Conservation (phyloP, 257 asterid genomes). For the Gardenia jasminoides region DNA sequence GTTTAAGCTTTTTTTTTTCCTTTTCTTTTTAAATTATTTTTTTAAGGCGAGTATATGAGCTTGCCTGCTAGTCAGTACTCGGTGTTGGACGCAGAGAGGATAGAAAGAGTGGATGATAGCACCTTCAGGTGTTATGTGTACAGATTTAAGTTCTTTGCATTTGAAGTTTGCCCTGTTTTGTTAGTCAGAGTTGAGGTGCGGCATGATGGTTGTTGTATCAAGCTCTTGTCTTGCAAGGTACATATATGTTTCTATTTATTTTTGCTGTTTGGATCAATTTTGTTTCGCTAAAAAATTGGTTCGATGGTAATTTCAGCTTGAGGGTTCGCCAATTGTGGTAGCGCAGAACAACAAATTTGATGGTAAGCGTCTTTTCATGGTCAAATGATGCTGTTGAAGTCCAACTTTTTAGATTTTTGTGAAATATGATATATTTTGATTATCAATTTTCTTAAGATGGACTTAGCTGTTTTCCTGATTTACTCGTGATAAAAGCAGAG, state of each 20-base stretch:
- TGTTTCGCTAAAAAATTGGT: constrained; percentile 2
- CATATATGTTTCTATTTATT: not conserved
- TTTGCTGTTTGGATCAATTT: not conserved
- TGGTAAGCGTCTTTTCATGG: constrained; percentile 41
- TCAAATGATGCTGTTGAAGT: not conserved
- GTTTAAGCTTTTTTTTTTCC: not conserved
- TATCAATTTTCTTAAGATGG: not conserved
- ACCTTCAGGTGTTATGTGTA: constrained; percentile 89
- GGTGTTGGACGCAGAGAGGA: constrained; percentile 95
- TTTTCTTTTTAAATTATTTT: not conserved
- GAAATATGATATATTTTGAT: not conserved
- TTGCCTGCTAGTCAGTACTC: constrained; percentile 99
- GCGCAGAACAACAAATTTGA: constrained; percentile 92
- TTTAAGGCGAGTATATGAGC: constrained; percentile 83
- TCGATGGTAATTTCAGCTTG: constrained; percentile 51
- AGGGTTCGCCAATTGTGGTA: constrained; percentile 81
- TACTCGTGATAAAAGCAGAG: not conserved
- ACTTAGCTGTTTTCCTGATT: not conserved
- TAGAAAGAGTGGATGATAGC: constrained; percentile 83
- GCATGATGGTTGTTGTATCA: constrained; percentile 87
- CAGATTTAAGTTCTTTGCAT: constrained; percentile 75
- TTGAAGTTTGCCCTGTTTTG: constrained; percentile 93
- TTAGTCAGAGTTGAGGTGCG: constrained; percentile 91
- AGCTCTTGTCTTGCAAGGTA: constrained; percentile 95
- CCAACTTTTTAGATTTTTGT: not conserved